Evolutionary conservation across 1,139 yeast genomes (phyloP).

Genomic region (Sugiyamaella pinicola): DNA sequence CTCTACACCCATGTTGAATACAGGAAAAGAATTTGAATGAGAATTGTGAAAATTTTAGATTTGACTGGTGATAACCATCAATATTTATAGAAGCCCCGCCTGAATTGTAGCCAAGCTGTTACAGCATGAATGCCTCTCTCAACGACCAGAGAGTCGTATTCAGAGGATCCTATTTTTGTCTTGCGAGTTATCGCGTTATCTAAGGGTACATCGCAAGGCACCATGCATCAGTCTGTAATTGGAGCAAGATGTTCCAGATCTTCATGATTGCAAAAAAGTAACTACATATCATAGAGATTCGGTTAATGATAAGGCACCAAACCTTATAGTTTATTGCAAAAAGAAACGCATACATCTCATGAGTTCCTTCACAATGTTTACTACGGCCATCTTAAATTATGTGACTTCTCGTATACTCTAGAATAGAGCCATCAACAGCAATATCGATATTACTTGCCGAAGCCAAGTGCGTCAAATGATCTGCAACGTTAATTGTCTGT

Average conservation of each 20-base stretch:
- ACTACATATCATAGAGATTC: background rate
- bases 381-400: background rate
- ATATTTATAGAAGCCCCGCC: background rate
- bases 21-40: too few species aligned
- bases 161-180: background rate
- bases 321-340: background rate
- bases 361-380: background rate
- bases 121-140: too few species aligned
- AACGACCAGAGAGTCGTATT: background rate
- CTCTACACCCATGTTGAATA: conserved; percentile 1
- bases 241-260: background rate
- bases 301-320: background rate
- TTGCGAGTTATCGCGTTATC: background rate
- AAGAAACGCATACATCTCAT: too few species aligned
- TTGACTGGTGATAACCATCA: background rate
- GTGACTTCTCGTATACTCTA: too few species aligned
- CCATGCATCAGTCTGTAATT: background rate
- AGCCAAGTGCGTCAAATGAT: background rate
- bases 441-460: background rate
- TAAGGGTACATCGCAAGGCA: background rate
- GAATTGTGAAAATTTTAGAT: too few species aligned
- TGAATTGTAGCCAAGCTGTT: too few species aligned
- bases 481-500: background rate
- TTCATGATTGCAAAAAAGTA: background rate
- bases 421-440: too few species aligned